Base-by-base conservation (phyloP, 208 protist genomes). In the Borovskyia barvae region DNA sequence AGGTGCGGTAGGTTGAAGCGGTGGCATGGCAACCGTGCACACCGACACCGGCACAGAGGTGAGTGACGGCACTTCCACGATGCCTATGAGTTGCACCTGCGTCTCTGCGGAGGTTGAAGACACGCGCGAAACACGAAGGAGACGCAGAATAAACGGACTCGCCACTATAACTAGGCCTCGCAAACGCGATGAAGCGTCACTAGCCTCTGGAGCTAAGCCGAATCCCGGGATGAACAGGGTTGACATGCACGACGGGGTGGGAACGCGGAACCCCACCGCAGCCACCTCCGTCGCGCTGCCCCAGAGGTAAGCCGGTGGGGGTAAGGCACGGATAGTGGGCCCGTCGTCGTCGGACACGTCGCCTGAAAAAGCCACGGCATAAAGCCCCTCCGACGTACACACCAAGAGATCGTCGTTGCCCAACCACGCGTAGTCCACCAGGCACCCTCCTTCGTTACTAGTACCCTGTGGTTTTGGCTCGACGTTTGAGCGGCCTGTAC, bases 341-440 rank as follows among this genome's bases (percentile, higher is more conserved):
- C 11, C 48, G 11, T 30, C 50, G 8, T 85, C 72, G 59, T 94
- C 85, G 5, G 52, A 60, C 12, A 60, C 45, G 26, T 80, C 58
- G 17, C 63, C 53, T 14, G 49, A 48, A 14, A 91, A 61, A 9
- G 46, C 36, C 29, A 90, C 36, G 7, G 78, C 11, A 51, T 85
- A 74, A 19, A 92, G 52, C 14, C 85, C 80, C 1, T 53, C 40
- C 9, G 37, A 48, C 2, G 80, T 87, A 24, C 90, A 52, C 11
- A 91, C 62, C 11, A 86, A 62, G 3, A 94, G 72, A 5, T 75
- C 60, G 40, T 89, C 88, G 17, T 68, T 45, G 7, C 56, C 66
- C 24, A 80, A 60, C 85, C 88, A 92, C 19, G 66, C 45, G 64
- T 85, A 89, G 54, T 77, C 77, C 4, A 90, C 14, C 11, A 84